Percentiles rank a stretch among this genome's conserved stretches.
These are phyloP conservation scores for Torrubiellomyces zombiae DNA, from an alignment of 2,329 filamentous ascomycete species.

Conservation along the genomic window DNA sequence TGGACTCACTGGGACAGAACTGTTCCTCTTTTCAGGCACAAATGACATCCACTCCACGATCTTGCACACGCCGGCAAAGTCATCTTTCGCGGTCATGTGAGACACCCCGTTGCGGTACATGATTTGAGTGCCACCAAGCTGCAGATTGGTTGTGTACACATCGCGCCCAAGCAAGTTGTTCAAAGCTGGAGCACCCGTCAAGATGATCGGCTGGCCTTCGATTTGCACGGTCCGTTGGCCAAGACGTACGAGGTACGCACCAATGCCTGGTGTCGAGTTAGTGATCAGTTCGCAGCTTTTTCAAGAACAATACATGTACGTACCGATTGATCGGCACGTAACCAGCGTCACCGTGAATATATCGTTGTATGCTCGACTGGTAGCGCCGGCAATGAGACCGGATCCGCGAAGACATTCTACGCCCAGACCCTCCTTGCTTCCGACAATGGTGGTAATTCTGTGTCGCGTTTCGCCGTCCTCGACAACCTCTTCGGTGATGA, in stretches of 20 bases:
- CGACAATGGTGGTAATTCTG: constrained; percentile 87
- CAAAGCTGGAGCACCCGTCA: constrained; percentile 90
- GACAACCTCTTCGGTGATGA: constrained; percentile 66
- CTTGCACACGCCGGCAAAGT: constrained; percentile 94
- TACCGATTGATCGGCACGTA: constrained; percentile 92
- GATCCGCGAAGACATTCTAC: constrained; percentile 95
- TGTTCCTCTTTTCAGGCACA: constrained; percentile 87
- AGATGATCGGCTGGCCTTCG: constrained; percentile 95
- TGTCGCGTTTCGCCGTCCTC: constrained; percentile 82
- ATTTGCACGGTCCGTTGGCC: constrained; percentile 98
- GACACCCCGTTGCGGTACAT: constrained; percentile 99
- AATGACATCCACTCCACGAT: constrained; percentile 98
- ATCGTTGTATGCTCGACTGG: constrained; percentile 91
- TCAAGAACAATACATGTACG: constrained; percentile 13
- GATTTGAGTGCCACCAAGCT: constrained; percentile 99
- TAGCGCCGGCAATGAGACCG: constrained; percentile 94
- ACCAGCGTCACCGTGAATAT: constrained; percentile 98
- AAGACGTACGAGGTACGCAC: constrained; percentile 94
- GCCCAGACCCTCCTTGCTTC: constrained; percentile 87
- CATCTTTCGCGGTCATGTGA: constrained; percentile 93
- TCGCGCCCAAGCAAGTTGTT: constrained; percentile 97
- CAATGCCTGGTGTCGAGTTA: too few relatives aligned
- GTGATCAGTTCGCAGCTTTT: too few relatives aligned
- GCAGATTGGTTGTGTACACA: constrained; percentile 96
- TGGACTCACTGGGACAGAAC: constrained; percentile 81